Evolutionary conservation across 768 basidiomycete genomes (phyloP).

Genomic region (Austroboletus festivus): DNA sequence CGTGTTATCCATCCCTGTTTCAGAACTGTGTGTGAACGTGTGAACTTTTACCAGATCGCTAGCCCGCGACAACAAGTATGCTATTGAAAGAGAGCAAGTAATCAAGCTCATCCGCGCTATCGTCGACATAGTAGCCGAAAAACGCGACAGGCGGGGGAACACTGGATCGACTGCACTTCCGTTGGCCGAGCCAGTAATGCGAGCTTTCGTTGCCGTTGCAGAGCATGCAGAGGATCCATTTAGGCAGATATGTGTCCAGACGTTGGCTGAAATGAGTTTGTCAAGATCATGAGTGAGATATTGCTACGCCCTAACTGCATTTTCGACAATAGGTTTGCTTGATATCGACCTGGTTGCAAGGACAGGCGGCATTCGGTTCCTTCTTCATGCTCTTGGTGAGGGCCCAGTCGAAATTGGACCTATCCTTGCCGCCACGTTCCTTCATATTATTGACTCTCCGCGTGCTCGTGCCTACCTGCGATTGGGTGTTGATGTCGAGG

Average conservation of each 20-base stretch:
- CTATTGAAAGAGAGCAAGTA: slow-evolving; percentile 87
- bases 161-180: slow-evolving; percentile 47
- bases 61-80: slow-evolving; percentile 78
- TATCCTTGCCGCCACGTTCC: slow-evolving; percentile 72
- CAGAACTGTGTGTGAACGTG: slow-evolving; percentile 4
- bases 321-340: slow-evolving; percentile 61
- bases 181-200: slow-evolving; percentile 73
- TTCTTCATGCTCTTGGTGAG: slow-evolving; percentile 86
- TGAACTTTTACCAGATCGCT: slow-evolving; percentile 62
- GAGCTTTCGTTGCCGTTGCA: slow-evolving; percentile 89
- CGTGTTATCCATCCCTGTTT: slow-evolving; percentile 16
- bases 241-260: slow-evolving; percentile 76
- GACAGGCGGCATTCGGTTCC: slow-evolving; percentile 81
- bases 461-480: slow-evolving; percentile 72
- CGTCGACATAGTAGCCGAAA: slow-evolving; percentile 70
- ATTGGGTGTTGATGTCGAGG: slow-evolving; percentile 88
- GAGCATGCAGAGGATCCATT: slow-evolving; percentile 93
- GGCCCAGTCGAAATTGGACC: slow-evolving; percentile 82
- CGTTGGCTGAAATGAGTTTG: slow-evolving; percentile 86
- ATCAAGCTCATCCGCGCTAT: slow-evolving; percentile 85
- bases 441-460: slow-evolving; percentile 84
- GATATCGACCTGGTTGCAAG: slow-evolving; percentile 80
- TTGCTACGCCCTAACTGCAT: slow-evolving; percentile 9
- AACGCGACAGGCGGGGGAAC: slow-evolving; percentile 40
- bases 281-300: slow-evolving; percentile 9